Percentiles rank a stretch among this genome's conserved stretches.
Conservation (phyloP, 1,284 basidiomycete genomes). For the Sporisorium exsertum region DNA sequence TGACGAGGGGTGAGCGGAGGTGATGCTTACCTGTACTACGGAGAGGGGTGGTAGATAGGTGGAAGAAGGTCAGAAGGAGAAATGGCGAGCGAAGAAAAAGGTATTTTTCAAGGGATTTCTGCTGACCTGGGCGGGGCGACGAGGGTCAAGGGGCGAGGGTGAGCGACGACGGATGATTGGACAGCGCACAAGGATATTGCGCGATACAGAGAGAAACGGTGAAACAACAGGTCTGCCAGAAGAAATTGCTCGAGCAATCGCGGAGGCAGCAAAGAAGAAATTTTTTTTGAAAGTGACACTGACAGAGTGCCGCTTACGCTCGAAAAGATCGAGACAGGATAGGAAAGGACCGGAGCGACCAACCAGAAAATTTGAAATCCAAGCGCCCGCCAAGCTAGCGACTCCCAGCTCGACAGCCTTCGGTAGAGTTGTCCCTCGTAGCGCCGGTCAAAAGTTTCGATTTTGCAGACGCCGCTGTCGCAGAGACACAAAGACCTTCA, state of each 20-base stretch:
- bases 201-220: conserved; percentile 5
- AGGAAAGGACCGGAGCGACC: conserved; percentile 48
- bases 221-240: background rate
- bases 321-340: conserved; percentile 33
- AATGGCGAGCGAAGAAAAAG: conserved; percentile 23
- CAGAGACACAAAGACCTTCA: background rate
- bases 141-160: conserved; percentile 9
- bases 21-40: conserved; percentile 50
- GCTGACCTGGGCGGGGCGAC: conserved; percentile 9
- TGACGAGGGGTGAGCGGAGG: conserved; percentile 2
- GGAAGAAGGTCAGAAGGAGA: conserved; percentile 29
- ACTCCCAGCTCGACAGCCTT: background rate
- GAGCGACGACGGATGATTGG: conserved; percentile 11
- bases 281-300: conserved; percentile 20
- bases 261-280: conserved; percentile 8
- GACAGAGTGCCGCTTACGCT: conserved; percentile 13
- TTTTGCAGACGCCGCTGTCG: background rate
- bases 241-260: conserved; percentile 3
- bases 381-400: conserved; percentile 29
- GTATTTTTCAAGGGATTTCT: conserved; percentile 42
- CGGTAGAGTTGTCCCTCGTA: conserved; percentile 12
- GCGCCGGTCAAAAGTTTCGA: conserved; percentile 10
- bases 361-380: conserved; percentile 32
- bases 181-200: conserved; percentile 13
- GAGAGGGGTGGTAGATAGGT: conserved; percentile 53